Evolutionary conservation across 106 monocot genomes (phyloP), one percentile per base, ranked within the genome.

Genomic region (Platanthera guangdongensis): DNA sequence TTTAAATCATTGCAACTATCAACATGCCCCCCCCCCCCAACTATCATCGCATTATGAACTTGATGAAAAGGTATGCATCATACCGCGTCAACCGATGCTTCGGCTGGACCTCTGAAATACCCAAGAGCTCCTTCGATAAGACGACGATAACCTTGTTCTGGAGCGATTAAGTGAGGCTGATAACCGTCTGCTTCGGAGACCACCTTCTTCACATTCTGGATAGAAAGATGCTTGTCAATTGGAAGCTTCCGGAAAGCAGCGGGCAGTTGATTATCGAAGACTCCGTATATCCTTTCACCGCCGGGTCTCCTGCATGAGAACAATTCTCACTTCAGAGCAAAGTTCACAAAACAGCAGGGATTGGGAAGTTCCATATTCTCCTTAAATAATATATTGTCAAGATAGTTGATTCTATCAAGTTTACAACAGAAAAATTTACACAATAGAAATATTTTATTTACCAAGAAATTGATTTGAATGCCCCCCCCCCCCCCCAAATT

Each of bases 121-220:
- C 39, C 75, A 25, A 91, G 79, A 68, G 86, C 82, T 53, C 78
- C 75, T 77, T 91, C 91, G 50, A 91, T 88, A 13, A 91, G 83
- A 8, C 91, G 85, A 15, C 88, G 81, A 47, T 91, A 91, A 50
- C 91, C 91, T 80, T 91, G 86, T 70, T 91, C 90, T n/a, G 90
- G 90, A 68, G 90, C 90, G 75, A 91, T 91, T 45, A 91, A 67
- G 75, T 91, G 90, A 52, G 91, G 91, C 73, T 91, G 91, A 84
- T 91, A 91, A 77, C 91, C 91, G 76, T 91, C 91, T 65, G 91
- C 91, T 80, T 91, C 77, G 6, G 91, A 84, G 52, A 88, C 78
- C 30, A 91, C 86, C 68, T 87, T 91, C 75, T 78, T 86, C 63
- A 91, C 91, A 72, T 91, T 91, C 81, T 91, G 91, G 22, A 88